Base-by-base conservation (phyloP, 2,329 filamentous ascomycete genomes). In the Xylariaceae sp. region DNA sequence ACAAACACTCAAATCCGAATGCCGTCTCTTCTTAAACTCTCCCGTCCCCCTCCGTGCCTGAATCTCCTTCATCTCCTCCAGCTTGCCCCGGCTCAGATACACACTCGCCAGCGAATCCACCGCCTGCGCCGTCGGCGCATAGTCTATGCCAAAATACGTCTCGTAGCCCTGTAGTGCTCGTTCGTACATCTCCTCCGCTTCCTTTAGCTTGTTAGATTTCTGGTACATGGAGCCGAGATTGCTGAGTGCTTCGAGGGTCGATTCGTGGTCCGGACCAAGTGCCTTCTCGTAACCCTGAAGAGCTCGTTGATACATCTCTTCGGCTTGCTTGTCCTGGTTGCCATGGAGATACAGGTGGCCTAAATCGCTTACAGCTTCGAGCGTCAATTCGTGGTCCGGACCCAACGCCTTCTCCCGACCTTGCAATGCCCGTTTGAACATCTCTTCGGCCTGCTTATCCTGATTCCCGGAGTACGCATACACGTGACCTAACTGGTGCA, bases 341-440 rank as follows among this genome's bases (percentile, higher is more conserved):
- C 1, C 1, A 45, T 54, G 3, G 3, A 1, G 1, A 45, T 54
- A 59, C 13, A 53, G 7, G 11, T 2, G 4, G 3, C 39, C 48
- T 47, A 58, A 35, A 23, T 37, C 13, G 15, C n/a, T 1, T 3
- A 59, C 37, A 30, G 48, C 15, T 4, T 44, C 2, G 39, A 57
- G 57, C 3, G 54, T 57, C 7, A 4, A 44, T 17, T 1, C 11
- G 30, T 59, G 15, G 37, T 49, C 13, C 13, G 23, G 50, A 44
- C 60, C 53, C 2, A 34, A 7, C 2, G 45, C 10, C 37, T 59
- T 59, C 10, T 59, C 51, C 11, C 34, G 39, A 37, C 71, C 66
- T 65, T 68, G 54, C 5, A 74, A 63, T 50, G 70, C 70, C 53
- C 67, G 70, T 9, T 63, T 7, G 34, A 66, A 72, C 67, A 73